Evolutionary conservation across 805 yeast genomes (phyloP).

Genomic region (Ogataea chonburiensis): DNA sequence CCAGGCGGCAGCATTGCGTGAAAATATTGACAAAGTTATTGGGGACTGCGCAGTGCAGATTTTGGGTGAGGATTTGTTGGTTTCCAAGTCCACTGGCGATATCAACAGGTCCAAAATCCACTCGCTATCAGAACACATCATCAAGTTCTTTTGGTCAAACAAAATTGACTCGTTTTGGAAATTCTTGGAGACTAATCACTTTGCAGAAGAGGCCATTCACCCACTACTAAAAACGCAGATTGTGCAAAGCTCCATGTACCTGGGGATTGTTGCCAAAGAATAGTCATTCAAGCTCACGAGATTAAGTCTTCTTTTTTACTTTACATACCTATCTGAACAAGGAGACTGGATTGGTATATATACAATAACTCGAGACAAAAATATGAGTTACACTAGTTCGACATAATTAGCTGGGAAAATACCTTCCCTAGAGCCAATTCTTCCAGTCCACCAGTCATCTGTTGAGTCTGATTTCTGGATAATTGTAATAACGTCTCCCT

Average conservation of each 20-base stretch:
- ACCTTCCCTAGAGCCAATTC: conserved; percentile 78
- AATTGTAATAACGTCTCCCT: conserved; percentile 91
- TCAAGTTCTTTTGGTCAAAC: conserved; percentile 32
- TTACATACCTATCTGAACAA: not conserved
- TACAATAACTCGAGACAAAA: conserved; percentile 3
- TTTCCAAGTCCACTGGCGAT: conserved; percentile 8
- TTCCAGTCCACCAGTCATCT: conserved; percentile 99
- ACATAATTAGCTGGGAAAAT: conserved; percentile 98
- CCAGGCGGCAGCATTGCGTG: conserved; percentile 6
- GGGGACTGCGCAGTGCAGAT: conserved; percentile 23
- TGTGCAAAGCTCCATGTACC: conserved; percentile 22
- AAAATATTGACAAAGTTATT: conserved; percentile 22
- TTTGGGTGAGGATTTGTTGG: conserved; percentile 12
- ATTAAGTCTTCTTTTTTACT: conserved; percentile 1
- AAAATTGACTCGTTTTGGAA: conserved; percentile 24
- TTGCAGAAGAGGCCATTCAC: conserved; percentile 6
- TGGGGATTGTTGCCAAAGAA: conserved; percentile 20
- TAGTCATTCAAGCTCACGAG: not conserved
- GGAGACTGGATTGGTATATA: conserved; percentile 5
- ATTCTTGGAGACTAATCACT: conserved; percentile 20
- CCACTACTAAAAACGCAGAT: conserved; percentile 20
- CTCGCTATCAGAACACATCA: conserved; percentile 31
- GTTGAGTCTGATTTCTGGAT: conserved; percentile 81
- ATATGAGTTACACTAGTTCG: conserved; percentile 57
- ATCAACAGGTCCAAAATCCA: conserved; percentile 24